A percentile compares a stretch with the other conserved stretches of the same genome.
Evolutionary conservation across 768 basidiomycete species (phyloP).

Genomic region (Boletus rex-veris): DNA sequence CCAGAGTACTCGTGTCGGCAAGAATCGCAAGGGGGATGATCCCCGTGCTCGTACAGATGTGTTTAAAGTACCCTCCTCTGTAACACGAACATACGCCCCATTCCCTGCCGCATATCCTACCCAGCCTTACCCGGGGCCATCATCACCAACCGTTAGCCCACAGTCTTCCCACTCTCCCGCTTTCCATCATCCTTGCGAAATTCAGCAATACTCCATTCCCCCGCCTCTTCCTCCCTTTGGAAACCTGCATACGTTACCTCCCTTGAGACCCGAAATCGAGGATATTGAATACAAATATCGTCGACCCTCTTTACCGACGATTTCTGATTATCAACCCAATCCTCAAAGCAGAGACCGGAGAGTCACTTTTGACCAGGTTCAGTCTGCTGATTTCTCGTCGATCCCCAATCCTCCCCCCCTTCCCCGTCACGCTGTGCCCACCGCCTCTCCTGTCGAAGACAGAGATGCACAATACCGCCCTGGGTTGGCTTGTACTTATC

Average conservation of each 20-base stretch:
- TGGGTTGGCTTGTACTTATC: constrained; percentile 15
- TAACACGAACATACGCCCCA: constrained; percentile 40
- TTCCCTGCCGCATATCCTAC: constrained; percentile 35
- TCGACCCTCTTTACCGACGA: constrained; percentile 28
- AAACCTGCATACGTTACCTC: constrained; percentile 24
- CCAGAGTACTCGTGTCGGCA: constrained; percentile 60
- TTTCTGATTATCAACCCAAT: constrained; percentile 9
- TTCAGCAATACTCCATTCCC: constrained; percentile 28
- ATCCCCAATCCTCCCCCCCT: neutral
- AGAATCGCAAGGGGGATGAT: constrained; percentile 46
- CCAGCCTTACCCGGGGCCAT: constrained; percentile 24
- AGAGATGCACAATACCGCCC: constrained; percentile 12
- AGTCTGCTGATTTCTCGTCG: constrained; percentile 10
- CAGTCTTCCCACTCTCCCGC: constrained; percentile 22
- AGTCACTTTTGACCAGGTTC: constrained; percentile 12
- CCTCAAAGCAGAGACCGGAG: constrained; percentile 12
- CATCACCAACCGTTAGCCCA: constrained; percentile 20
- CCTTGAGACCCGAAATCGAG: constrained; percentile 23
- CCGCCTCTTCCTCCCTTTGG: constrained; percentile 24
- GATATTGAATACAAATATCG: constrained; percentile 32
- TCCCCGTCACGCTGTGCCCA: constrained; percentile 6
- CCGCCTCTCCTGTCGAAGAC: constrained; percentile 7
- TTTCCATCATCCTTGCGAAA: constrained; percentile 22
- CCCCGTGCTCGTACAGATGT: constrained; percentile 30
- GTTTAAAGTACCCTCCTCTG: constrained; percentile 30